These are phyloP conservation scores for Geranium rotundifolium DNA, from an alignment of 345 rosid genomes.

Conservation along the genomic window DNA sequence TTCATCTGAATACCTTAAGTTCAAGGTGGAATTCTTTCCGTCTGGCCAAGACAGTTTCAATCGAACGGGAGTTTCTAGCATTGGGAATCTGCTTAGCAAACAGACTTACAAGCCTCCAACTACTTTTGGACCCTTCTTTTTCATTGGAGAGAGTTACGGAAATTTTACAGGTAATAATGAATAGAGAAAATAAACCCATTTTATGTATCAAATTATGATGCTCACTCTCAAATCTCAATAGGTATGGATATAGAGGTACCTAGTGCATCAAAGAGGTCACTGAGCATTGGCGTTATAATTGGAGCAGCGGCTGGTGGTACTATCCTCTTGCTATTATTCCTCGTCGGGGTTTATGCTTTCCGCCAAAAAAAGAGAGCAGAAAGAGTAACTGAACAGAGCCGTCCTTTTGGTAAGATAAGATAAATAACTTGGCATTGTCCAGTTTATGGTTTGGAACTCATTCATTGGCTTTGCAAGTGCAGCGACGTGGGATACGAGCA, in stretches of 20 bases:
- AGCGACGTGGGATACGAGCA: constrained; percentile 59
- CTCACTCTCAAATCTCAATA: neutral
- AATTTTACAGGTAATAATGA: constrained; percentile 38
- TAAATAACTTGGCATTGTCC: neutral
- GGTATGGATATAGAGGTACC: constrained; percentile 8
- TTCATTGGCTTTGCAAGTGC: constrained; percentile 12
- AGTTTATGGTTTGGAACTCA: neutral
- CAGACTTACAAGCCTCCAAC: constrained; percentile 53
- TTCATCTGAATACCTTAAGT: constrained; percentile 24
- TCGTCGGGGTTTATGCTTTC: constrained; percentile 59
- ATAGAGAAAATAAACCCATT: neutral
- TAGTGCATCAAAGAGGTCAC: constrained; percentile 28
- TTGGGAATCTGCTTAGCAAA: constrained; percentile 51
- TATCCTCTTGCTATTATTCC: constrained; percentile 32
- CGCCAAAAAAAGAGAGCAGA: constrained; percentile 68
- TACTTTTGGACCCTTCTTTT: constrained; percentile 50
- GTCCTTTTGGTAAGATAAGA: constrained; percentile 52
- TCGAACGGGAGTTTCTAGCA: constrained; percentile 19
- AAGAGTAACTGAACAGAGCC: constrained; percentile 42
- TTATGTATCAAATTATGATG: no score
- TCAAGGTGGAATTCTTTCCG: constrained; percentile 51
- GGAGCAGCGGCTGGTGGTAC: constrained; percentile 64
- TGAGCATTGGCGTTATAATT: constrained; percentile 33
- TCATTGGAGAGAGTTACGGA: constrained; percentile 22
- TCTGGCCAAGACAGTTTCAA: constrained; percentile 33